A percentile compares a stretch with the other conserved stretches of the same genome.
Conservation (phyloP, 2,329 filamentous ascomycete species). For the Ophioceras dolichostomum region DNA sequence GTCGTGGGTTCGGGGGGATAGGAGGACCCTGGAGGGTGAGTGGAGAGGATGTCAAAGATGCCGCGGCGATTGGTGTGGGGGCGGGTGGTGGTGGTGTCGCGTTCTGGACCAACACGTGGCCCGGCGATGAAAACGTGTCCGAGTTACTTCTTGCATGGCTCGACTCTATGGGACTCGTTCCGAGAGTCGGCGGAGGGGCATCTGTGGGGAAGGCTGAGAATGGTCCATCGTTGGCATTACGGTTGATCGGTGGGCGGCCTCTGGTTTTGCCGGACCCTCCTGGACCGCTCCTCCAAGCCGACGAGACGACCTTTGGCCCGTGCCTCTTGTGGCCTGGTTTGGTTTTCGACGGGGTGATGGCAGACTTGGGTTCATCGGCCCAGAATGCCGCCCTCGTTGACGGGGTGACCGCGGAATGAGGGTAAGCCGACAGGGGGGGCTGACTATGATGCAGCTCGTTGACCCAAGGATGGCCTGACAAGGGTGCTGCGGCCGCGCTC, state of each 20-base stretch:
- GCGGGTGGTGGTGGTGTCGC: too few species aligned
- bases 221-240: constrained; percentile 42
- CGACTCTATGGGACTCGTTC: too few species aligned
- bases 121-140: too few species aligned
- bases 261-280: constrained; percentile 58
- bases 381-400: constrained; percentile 39
- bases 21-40: too few species aligned
- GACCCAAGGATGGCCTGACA: constrained; percentile 30
- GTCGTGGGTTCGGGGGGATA: too few species aligned
- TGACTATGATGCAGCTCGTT: constrained; percentile 42
- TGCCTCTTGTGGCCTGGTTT: constrained; percentile 49
- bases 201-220: constrained; percentile 56
- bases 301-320: constrained; percentile 76
- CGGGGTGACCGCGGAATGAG: constrained; percentile 67
- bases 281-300: constrained; percentile 66
- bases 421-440: constrained; percentile 58
- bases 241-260: constrained; percentile 67
- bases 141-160: too few species aligned
- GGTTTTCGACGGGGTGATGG: constrained; percentile 53
- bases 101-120: too few species aligned
- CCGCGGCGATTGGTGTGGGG: background rate
- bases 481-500: too few species aligned
- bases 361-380: constrained; percentile 62
- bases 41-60: constrained; percentile 2
- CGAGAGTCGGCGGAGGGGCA: constrained; percentile 23